A percentile compares a stretch with the other conserved stretches of the same genome.
Conservation (phyloP, 1,284 basidiomycete genomes). For the Rhodotorula sp. region DNA sequence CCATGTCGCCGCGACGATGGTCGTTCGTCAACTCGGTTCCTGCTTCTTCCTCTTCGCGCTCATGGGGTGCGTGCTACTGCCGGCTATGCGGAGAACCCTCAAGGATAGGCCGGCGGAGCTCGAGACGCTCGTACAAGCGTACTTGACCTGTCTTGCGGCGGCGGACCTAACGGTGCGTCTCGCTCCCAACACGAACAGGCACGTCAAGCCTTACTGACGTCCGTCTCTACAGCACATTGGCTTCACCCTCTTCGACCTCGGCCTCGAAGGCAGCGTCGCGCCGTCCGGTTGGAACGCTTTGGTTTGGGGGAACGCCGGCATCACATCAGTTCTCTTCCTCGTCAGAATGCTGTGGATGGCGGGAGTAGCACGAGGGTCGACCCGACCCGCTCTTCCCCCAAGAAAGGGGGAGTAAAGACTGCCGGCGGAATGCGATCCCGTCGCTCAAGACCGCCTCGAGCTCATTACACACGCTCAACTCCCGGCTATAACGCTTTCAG, state of each 20-base stretch:
- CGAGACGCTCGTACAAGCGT: slow-evolving; percentile 46
- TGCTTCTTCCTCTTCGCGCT: slow-evolving; percentile 52
- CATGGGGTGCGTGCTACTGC: slow-evolving; percentile 49
- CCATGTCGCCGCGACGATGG: slow-evolving; percentile 47
- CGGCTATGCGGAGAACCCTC: slow-evolving; percentile 44
- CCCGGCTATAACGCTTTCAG: no score
- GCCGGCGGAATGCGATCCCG: no score
- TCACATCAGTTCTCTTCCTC: slow-evolving; percentile 47
- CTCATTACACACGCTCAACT: no score
- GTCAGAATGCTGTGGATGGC: slow-evolving; percentile 42
- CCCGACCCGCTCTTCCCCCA: no score
- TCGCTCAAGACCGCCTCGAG: no score
- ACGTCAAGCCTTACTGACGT: not conserved
- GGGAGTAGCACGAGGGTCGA: not conserved
- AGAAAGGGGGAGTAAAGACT: no score
- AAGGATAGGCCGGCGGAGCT: slow-evolving; percentile 33
- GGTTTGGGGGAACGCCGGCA: slow-evolving; percentile 50
- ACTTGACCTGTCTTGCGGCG: slow-evolving; percentile 49
- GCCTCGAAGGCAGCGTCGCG: not conserved
- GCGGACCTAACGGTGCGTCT: slow-evolving; percentile 47
- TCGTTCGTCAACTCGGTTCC: slow-evolving; percentile 49
- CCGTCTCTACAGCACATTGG: slow-evolving; percentile 27
- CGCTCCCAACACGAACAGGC: no score
- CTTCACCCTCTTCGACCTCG: slow-evolving; percentile 31
- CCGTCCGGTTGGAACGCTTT: slow-evolving; percentile 48